phyloP scores from a whole-genome alignment of 768 basidiomycete genomes.

The Tricholoma flavovirens region DNA sequence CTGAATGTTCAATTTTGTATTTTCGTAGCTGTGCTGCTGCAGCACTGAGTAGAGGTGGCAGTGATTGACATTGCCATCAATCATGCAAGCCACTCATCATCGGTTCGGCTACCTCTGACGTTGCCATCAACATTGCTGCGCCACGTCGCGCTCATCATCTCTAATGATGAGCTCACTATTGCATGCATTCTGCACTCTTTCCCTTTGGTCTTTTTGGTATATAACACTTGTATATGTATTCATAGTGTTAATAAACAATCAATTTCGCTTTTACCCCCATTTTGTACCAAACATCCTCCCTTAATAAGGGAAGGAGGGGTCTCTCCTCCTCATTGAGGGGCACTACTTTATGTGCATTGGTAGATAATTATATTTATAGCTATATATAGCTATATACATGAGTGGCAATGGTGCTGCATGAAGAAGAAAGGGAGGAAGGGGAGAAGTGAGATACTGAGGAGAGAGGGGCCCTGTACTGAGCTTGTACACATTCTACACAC shows the following conservation, averaged over 20 bases:
- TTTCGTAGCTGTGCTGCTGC: too few species aligned
- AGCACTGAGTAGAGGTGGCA: too few species aligned
- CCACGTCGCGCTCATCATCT: neutral
- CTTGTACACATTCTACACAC: neutral
- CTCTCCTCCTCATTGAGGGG: neutral
- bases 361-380: neutral
- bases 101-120: neutral
- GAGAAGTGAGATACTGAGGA: neutral
- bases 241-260: neutral
- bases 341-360: neutral
- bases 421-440: neutral
- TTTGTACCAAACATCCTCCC: neutral
- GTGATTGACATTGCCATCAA: too few species aligned
- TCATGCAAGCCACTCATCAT: too few species aligned
- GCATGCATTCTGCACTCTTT: neutral
- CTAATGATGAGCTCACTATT: neutral
- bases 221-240: neutral
- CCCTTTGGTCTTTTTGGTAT: neutral
- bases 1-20: too few species aligned
- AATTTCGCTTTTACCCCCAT: neutral
- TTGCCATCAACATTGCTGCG: neutral
- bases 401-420: neutral
- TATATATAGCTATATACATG: neutral
- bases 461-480: neutral
- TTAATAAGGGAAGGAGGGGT: neutral